Evolutionary conservation across 306 rosid genomes (phyloP), one percentile per base, ranked within the genome.

Genomic region (Fragaria nilgerrensis): DNA sequence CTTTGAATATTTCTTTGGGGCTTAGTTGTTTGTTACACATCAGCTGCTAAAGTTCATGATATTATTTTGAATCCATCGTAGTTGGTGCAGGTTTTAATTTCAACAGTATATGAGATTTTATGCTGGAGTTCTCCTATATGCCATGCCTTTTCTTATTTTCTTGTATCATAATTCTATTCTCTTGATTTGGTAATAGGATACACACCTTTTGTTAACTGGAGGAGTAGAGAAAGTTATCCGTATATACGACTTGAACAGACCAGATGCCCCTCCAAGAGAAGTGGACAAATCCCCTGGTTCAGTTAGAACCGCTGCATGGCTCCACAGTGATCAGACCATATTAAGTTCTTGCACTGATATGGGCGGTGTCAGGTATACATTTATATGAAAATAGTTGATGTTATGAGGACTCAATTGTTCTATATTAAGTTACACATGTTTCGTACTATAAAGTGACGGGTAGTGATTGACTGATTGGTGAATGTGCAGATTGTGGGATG

Each of bases 251-350:
- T 64, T 96, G 90, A 92, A 93, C 82, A 93, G 94, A 68, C 98
- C 96, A 20, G 98, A 96, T 91, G 97, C 91, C 22, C 85, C 96
- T 64, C 98, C 99, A 66, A 92, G 92, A 77, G 98, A 93, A 88
- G 96, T 96, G 59, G 98, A 93, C 63, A 92, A 91, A 77, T 91
- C 98, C 69, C 97, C 99, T 48, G 99, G 99, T 79, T 96, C 99
- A 10, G 84, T 96, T 61, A 87, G 99, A 85, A 96, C 96, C 47
- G 97, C 90, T 77, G 90, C 98, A 47, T 96, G 97, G 98, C 96
- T 96, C 78, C 99, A 96, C 56, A 89, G 93, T 70, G 99, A 96
- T 83, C 99, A 91, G 87, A 96, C 98, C 62, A 91, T 96, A 73
- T 82, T 96, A 85, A 96, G 99, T 86, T 91, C 99, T 52, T 96